A percentile compares a stretch with the other conserved stretches of the same genome.
Conservation (phyloP, 1,139 yeast genomes). For the Schizosaccharomyces versatilis region DNA sequence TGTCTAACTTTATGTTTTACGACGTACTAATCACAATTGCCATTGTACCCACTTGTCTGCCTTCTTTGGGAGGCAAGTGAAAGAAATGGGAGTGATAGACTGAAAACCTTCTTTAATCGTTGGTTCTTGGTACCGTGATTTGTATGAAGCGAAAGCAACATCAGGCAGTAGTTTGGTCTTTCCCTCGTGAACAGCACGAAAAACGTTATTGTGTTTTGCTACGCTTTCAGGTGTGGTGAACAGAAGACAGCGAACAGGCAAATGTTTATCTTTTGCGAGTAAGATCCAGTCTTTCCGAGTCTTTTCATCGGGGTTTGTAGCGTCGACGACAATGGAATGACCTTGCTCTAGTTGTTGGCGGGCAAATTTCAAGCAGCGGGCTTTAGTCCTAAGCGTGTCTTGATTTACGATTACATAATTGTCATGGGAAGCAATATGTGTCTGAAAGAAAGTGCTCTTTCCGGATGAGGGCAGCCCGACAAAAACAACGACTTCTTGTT, state of each 20-base stretch:
- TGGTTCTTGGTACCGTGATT: constrained; percentile 5
- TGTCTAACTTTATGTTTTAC: too few relatives aligned
- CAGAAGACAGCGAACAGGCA: constrained; percentile 4
- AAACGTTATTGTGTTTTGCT: constrained; percentile 8
- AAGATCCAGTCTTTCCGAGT: constrained; percentile 7
- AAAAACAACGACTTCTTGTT: constrained; percentile 7
- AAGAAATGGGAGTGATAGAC: constrained; percentile 1
- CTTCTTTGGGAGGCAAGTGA: not conserved
- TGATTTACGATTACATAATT: constrained; percentile 7
- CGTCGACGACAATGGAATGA: constrained; percentile 8
- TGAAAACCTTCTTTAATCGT: constrained; percentile 5
- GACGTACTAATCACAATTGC: constrained; percentile 1
- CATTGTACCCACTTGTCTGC: constrained; percentile 4
- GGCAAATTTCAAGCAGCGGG: constrained; percentile 6
- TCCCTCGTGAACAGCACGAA: constrained; percentile 6
- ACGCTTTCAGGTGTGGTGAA: constrained; percentile 3
- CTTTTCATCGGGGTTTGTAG: constrained; percentile 6
- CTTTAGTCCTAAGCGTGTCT: constrained; percentile 8
- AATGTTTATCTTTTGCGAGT: constrained; percentile 2
- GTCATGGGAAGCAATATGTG: constrained; percentile 5
- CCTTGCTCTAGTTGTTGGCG: constrained; percentile 3
- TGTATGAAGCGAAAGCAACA: constrained; percentile 5
- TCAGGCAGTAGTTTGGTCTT: constrained; percentile 4
- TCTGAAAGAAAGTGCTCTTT: constrained; percentile 5
- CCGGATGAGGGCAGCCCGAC: constrained; percentile 10